Percentiles rank a stretch among this genome's conserved stretches.
These are phyloP conservation scores for Sarocladium kiliense DNA, from an alignment of 2,329 filamentous ascomycete genomes.

Conservation along the genomic window DNA sequence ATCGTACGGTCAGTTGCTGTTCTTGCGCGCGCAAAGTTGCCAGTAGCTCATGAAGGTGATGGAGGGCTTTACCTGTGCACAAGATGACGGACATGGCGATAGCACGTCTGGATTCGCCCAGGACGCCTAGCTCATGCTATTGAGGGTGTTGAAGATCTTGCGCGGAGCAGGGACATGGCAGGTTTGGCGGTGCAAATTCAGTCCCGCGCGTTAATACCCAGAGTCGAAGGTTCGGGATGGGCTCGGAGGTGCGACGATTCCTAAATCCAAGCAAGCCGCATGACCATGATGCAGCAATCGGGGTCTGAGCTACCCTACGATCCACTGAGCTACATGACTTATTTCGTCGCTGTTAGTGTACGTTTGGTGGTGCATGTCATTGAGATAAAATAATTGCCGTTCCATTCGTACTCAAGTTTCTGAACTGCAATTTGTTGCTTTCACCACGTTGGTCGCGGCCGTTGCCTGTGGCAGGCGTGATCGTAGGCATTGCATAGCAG, in stretches of 20 bases:
- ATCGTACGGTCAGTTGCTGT: too few species aligned
- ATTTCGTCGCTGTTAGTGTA: too few species aligned
- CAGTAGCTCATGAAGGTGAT: background rate
- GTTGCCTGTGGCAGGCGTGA: too few species aligned
- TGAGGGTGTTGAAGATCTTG: background rate
- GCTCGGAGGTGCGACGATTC: background rate
- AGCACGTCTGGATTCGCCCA: slow-evolving; percentile 6
- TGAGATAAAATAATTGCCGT: too few species aligned
- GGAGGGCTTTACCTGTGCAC: slow-evolving; percentile 45
- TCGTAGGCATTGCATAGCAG: too few species aligned
- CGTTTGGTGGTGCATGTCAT: too few species aligned
- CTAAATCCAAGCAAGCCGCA: background rate
- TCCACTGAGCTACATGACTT: background rate
- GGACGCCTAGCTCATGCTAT: slow-evolving; percentile 8
- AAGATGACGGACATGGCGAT: slow-evolving; percentile 55
- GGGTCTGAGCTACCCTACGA: background rate
- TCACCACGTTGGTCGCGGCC: too few species aligned
- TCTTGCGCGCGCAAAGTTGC: too few species aligned
- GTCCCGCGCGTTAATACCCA: background rate
- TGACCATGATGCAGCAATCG: background rate
- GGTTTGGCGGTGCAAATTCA: background rate
- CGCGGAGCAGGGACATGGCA: background rate
- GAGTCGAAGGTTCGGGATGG: background rate
- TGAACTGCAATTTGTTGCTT: too few species aligned
- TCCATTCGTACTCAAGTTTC: too few species aligned